Conservation (phyloP, 495 filamentous ascomycete species). For the Lepraria neglecta region DNA sequence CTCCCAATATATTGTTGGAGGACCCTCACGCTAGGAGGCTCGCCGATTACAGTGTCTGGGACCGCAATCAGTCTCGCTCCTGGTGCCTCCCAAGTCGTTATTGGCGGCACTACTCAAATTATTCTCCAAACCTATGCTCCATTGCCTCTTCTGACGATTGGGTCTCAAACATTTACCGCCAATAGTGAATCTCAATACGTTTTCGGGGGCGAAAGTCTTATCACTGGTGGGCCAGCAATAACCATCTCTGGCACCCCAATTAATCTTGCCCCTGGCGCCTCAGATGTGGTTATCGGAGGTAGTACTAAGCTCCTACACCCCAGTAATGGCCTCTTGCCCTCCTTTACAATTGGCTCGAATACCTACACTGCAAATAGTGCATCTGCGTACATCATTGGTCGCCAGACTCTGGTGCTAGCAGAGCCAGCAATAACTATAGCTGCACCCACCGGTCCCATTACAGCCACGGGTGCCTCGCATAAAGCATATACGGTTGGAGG, state of each 20-base stretch:
- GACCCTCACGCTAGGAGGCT: not conserved
- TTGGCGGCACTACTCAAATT: not conserved
- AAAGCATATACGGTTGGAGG: not conserved
- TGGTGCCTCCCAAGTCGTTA: not conserved
- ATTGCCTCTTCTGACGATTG: not conserved
- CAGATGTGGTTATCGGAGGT: not conserved
- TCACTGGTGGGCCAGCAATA: slow-evolving; percentile 5
- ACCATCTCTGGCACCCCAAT: slow-evolving; percentile 17
- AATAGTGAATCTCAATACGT: not conserved
- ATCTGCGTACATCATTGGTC: slow-evolving; percentile 4
- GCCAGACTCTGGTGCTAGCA: not conserved
- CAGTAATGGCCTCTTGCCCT: not conserved
- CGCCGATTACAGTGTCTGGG: not conserved
- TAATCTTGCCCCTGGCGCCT: slow-evolving; percentile 6
- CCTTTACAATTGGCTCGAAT: slow-evolving; percentile 3
- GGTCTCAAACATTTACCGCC: slow-evolving; percentile 4
- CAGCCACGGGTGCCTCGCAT: not conserved
- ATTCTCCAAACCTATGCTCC: not conserved
- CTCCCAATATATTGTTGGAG: not conserved
- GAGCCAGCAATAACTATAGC: slow-evolving; percentile 6
- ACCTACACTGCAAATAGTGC: slow-evolving; percentile 5
- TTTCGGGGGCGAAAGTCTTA: slow-evolving; percentile 4
- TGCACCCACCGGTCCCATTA: not conserved
- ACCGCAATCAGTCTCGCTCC: not conserved
- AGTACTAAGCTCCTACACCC: not conserved